Percentiles rank a stretch among this genome's conserved stretches.
These are phyloP conservation scores for Selenicereus undatus DNA, from an alignment of 148 eudicot species.

Conservation along the genomic window DNA sequence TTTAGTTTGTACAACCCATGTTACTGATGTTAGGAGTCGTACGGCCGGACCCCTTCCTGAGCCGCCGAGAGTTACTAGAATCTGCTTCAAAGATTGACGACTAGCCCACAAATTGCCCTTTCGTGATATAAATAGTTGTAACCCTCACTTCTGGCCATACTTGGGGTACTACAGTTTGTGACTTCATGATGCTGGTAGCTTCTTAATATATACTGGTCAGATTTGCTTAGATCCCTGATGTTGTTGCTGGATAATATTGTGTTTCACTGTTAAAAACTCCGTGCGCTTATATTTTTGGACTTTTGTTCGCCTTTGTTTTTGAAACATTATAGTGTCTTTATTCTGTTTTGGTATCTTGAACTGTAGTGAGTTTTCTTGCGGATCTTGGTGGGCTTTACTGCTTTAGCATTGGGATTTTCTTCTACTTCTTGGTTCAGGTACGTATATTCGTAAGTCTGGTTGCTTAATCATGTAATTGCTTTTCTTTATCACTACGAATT, in stretches of 20 bases:
- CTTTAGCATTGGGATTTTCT: constrained; percentile 78
- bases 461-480: not conserved
- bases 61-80: too few relatives aligned
- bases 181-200: not conserved
- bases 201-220: not conserved
- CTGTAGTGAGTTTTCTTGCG: constrained; percentile 93
- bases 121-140: too few relatives aligned
- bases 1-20: too few relatives aligned
- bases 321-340: constrained; percentile 24
- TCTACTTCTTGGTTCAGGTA: constrained; percentile 85
- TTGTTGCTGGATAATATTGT: not conserved
- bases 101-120: too few relatives aligned
- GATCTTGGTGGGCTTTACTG: constrained; percentile 90
- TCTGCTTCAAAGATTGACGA: too few relatives aligned
- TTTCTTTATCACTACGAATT: not conserved
- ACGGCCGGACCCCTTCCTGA: too few relatives aligned
- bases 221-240: not conserved
- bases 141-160: too few relatives aligned
- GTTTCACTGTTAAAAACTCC: not conserved
- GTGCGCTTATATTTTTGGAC: too few relatives aligned
- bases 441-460: constrained; percentile 20
- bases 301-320: not conserved
- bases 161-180: not conserved
- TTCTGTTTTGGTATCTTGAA: constrained; percentile 31
- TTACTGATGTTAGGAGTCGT: too few relatives aligned